Base-by-base conservation (phyloP, 257 asterid species). In the Scutellaria barbata region DNA sequence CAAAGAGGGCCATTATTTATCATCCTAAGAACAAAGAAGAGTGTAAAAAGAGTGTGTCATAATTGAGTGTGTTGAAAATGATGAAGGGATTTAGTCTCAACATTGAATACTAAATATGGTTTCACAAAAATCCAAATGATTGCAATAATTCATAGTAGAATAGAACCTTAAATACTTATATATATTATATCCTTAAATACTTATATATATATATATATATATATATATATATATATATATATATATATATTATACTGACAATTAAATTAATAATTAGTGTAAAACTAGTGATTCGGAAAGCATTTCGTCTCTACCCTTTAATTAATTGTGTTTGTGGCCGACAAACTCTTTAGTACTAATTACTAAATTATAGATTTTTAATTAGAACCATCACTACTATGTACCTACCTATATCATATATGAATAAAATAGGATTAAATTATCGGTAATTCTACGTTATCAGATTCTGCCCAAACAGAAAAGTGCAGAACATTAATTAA, bases 321-420 rank as follows among this genome's bases (percentile, higher is more conserved):
- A 39, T 20, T 20, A 7, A 41, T 45, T n/a, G n/a, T n/a, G n/a
- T n/a, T n/a, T 2, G 76, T 82, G 84, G 86, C 84, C 86, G 82
- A 79, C 86, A 79, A 77, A 54, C 43, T 43, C 35, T 40, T 35
- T 18, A 9, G 8, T n/a, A 51, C 42, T 46, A 59, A 59, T 10
- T 18, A 68, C 56, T 71, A 65, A 75, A 70, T 30, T 40, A 65
- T 58, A 43, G 16, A 7, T 12, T 61, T 56, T 16, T 65, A 42
- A 35, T 57, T 65, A 74, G 64, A 65, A 56, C 56, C 42, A 56
- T 66, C 60, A 53, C 63, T 18, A 22, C 40, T 45, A 41, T 70
- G 56, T 14, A 45, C 14, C 30, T 50, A 53, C 10, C 9, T 18
- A 17, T 3, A 18, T 18, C 35, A 30, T 30, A 30, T 3, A 30